Percentiles rank a stretch among this genome's conserved stretches.
Evolutionary conservation across 257 asterid genomes (phyloP).

Genomic region (Solanum sejunctum): DNA sequence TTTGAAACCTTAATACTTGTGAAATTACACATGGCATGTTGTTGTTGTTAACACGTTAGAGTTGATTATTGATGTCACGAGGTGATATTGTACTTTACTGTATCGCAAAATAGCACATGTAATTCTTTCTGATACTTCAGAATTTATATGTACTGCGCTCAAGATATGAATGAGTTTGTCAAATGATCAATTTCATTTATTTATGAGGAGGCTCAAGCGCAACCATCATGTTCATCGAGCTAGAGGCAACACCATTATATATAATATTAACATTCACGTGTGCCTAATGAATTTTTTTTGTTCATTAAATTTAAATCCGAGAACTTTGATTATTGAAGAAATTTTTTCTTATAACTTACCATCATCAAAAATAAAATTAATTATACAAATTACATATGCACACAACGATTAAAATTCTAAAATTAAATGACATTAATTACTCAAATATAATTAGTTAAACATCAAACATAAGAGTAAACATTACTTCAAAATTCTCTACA

Average conservation of each 20-base stretch:
- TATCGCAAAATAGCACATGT: no score
- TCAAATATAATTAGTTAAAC: neutral
- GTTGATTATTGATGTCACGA: neutral
- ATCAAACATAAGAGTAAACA: neutral
- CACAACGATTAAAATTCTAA: neutral
- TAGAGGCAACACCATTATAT: neutral
- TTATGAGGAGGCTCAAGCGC: neutral
- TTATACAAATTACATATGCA: neutral
- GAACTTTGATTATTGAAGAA: neutral
- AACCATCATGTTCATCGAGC: neutral
- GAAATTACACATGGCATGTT: neutral
- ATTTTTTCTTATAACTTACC: neutral
- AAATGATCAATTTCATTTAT: neutral
- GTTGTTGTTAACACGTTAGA: neutral
- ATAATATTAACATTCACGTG: neutral
- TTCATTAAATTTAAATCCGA: neutral
- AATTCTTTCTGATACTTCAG: neutral
- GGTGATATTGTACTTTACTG: neutral
- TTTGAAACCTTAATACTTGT: no score
- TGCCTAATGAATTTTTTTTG: neutral
- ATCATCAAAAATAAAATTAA: neutral
- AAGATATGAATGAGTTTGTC: neutral
- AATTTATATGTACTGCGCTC: neutral
- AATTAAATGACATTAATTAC: neutral
- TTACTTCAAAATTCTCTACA: neutral